Evolutionary conservation across 2,329 filamentous ascomycete species (phyloP), one percentile per base, ranked within the genome.

Genomic region (Fusarium austroafricanum): DNA sequence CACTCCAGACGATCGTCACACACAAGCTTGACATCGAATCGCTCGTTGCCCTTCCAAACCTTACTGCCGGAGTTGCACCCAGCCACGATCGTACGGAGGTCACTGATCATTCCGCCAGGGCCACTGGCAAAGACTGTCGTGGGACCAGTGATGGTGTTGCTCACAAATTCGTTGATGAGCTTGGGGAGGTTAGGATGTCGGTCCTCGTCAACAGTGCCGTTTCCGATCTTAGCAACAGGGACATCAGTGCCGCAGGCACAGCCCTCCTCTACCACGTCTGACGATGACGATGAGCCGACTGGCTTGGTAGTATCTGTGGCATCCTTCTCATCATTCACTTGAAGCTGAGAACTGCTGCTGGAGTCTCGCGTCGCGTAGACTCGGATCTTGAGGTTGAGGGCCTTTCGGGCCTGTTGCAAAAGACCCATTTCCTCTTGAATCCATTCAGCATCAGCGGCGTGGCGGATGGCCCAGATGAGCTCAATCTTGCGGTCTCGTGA

Each of bases 381-480:
- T 17, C 82, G 82, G 40, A 91, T 80, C 12, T 79, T 80, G 49
- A 91, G 78, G 6, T 80, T 75, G 49, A 81, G 78, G 5, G 79
- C 79, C 10, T 73, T 72, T 40, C 70, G 68, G 10, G 67, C 64
- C 40, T 78, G 78, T 6, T 77, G 78, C 11, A 91, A 77, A 9
- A 81, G 66, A 4, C 83, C 79, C 12, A 92, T 77, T 73, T 92
- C 90, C 8, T 79, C 72, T 26, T 78, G 76, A 11, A 91, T 79
- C 89, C 90, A 92, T 20, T 82, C 79, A 17, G 87, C 75, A 63
- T 91, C 86, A 9, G 76, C 74, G 9, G 79, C 78, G 39, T 84
- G 83, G 15, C 88, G 82, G 37, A 92, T 81, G 3, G 86, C 84
- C 90, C 90, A 92, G 56, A 91, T 79, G n/a, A 92, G 83, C 70